phyloP scores from a whole-genome alignment of 2,329 filamentous ascomycete genomes.

The Ophiostoma tasmaniense region DNA sequence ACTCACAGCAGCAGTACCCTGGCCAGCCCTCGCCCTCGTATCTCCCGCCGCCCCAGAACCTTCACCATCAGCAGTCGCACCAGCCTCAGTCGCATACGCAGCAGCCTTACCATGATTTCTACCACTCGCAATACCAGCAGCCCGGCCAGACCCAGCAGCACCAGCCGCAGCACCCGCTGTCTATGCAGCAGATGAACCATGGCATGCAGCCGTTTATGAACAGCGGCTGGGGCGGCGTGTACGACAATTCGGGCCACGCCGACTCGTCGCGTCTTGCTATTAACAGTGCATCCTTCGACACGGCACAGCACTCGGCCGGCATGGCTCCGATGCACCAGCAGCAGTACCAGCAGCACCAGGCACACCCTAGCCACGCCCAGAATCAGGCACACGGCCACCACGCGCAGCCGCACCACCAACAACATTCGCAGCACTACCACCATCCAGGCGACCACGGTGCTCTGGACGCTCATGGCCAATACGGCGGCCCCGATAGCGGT shows the following conservation, averaged over 20 bases:
- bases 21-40: slow-evolving; percentile 11
- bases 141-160: slow-evolving; percentile 9
- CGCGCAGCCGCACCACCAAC: slow-evolving; percentile 5
- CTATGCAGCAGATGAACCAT: slow-evolving; percentile 12
- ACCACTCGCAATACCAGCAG: slow-evolving; percentile 16
- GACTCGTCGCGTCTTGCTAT: slow-evolving; percentile 14
- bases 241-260: slow-evolving; percentile 12
- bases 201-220: slow-evolving; percentile 11
- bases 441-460: slow-evolving; percentile 10
- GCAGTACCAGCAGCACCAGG: slow-evolving; percentile 9
- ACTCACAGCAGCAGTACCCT: slow-evolving; percentile 12
- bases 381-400: slow-evolving; percentile 10
- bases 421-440: slow-evolving; percentile 10
- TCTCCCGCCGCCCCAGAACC: slow-evolving; percentile 13
- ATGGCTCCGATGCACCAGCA: slow-evolving; percentile 12
- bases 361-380: slow-evolving; percentile 6
- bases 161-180: slow-evolving; percentile 12
- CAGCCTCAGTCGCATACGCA: slow-evolving; percentile 9
- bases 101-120: slow-evolving; percentile 16
- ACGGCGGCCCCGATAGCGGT: slow-evolving; percentile 1
- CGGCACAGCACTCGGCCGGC: slow-evolving; percentile 10
- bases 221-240: slow-evolving; percentile 17
- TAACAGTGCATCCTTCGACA: slow-evolving; percentile 14
- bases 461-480: slow-evolving; percentile 4
- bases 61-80: slow-evolving; percentile 13